Evolutionary conservation across 768 basidiomycete species (phyloP).

Genomic region (Pholiota conissans): DNA sequence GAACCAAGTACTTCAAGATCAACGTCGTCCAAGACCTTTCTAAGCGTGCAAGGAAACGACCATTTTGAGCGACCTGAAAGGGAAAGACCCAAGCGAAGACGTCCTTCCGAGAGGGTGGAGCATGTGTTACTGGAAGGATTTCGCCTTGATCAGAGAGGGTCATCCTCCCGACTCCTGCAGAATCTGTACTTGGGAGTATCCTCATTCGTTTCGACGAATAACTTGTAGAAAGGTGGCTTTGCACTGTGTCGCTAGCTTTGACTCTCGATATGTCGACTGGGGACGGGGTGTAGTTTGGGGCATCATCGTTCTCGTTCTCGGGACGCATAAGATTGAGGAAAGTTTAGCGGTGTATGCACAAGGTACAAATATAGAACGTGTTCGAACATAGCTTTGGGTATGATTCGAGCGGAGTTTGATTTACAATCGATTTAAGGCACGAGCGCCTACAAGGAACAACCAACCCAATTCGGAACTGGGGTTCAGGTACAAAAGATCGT

Average conservation of each 20-base stretch:
- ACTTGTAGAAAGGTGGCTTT: slow-evolving; percentile 43
- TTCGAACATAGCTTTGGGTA: no score
- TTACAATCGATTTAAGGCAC: background rate
- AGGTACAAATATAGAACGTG: no score
- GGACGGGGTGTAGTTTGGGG: background rate
- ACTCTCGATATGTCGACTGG: slow-evolving; percentile 23
- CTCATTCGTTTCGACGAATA: slow-evolving; percentile 43
- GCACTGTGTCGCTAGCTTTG: slow-evolving; percentile 40
- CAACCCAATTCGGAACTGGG: background rate
- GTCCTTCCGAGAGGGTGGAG: slow-evolving; percentile 16
- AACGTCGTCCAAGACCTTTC: slow-evolving; percentile 28
- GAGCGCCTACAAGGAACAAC: background rate
- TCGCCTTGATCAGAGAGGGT: background rate
- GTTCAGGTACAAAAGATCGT: slow-evolving; percentile 35
- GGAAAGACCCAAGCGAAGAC: slow-evolving; percentile 33
- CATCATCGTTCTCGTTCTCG: background rate
- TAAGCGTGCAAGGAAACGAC: slow-evolving; percentile 8
- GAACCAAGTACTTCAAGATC: slow-evolving; percentile 31
- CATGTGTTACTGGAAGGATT: background rate
- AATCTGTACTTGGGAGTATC: slow-evolving; percentile 5
- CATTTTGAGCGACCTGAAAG: slow-evolving; percentile 24
- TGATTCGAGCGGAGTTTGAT: slow-evolving; percentile 8
- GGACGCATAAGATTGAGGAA: slow-evolving; percentile 2
- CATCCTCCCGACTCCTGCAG: background rate
- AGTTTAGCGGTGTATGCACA: no score